These are phyloP conservation scores for Chaetothyriales sp. DNA, from an alignment of 2,329 filamentous ascomycete genomes.

Conservation along the genomic window DNA sequence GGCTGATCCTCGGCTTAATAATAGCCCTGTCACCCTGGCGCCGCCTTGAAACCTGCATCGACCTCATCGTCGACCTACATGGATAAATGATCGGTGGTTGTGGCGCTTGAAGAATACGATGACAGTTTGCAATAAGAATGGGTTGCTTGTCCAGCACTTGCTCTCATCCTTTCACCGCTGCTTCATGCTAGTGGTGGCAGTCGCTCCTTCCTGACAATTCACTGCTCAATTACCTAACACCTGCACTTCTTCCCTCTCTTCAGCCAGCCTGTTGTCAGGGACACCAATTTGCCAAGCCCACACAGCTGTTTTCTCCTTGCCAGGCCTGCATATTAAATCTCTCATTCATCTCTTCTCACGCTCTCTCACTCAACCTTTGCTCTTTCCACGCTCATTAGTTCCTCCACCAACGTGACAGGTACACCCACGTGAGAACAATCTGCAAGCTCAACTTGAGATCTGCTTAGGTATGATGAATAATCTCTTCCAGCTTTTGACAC, in stretches of 20 bases:
- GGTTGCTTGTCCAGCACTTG: no score
- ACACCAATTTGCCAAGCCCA: neutral
- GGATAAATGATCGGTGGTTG: no score
- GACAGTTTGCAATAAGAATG: no score
- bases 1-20: neutral
- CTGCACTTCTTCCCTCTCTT: neutral
- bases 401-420: neutral
- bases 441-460: neutral
- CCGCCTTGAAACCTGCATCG: no score
- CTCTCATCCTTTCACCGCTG: no score
- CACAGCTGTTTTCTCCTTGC: neutral
- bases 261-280: neutral
- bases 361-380: neutral
- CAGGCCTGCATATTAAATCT: neutral
- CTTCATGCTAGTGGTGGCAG: no score
- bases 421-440: neutral
- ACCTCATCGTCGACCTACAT: no score
- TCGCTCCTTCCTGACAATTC: no score
- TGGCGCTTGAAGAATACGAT: no score
- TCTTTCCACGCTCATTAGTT: neutral
- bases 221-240: neutral
- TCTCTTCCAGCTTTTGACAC: neutral
- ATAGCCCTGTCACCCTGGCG: no score
- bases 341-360: neutral
- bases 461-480: neutral